These are phyloP conservation scores for Yarrowia hollandica DNA, from an alignment of 805 yeast species.

Conservation along the genomic window DNA sequence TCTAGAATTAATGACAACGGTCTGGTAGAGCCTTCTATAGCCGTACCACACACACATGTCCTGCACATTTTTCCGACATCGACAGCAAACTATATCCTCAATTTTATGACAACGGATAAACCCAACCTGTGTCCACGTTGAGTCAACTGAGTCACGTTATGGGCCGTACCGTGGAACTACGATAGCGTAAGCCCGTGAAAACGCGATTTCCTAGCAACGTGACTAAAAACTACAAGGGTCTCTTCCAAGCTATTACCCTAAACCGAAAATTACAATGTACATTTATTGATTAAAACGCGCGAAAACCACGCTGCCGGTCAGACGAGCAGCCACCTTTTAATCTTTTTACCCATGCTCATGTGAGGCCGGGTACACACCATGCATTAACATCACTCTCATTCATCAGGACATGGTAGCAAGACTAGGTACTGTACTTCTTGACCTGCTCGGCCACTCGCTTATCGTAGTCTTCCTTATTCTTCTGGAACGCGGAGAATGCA, in stretches of 20 bases:
- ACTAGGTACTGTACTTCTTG: slow-evolving; percentile 55
- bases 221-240: too few species aligned
- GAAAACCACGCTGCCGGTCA: too few species aligned
- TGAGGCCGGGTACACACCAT: background rate
- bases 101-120: slow-evolving; percentile 5
- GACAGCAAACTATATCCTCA: slow-evolving; percentile 18
- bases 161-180: background rate
- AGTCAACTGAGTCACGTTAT: slow-evolving; percentile 22
- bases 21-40: too few species aligned
- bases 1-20: too few species aligned
- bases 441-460: slow-evolving; percentile 81
- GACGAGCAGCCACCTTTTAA: background rate
- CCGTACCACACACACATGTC: too few species aligned
- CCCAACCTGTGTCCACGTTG: slow-evolving; percentile 18
- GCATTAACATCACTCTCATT: background rate
- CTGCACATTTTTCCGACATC: slow-evolving; percentile 25
- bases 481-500: slow-evolving; percentile 67
- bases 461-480: slow-evolving; percentile 68
- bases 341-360: background rate
- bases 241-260: too few species aligned
- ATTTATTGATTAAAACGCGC: background rate
- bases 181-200: background rate
- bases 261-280: background rate
- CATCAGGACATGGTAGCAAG: too few species aligned
- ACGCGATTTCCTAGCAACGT: too few species aligned